A percentile compares a stretch with the other conserved stretches of the same genome.
Evolutionary conservation across 2,329 filamentous ascomycete species (phyloP).

Genomic region (Sporothrix mexicana): DNA sequence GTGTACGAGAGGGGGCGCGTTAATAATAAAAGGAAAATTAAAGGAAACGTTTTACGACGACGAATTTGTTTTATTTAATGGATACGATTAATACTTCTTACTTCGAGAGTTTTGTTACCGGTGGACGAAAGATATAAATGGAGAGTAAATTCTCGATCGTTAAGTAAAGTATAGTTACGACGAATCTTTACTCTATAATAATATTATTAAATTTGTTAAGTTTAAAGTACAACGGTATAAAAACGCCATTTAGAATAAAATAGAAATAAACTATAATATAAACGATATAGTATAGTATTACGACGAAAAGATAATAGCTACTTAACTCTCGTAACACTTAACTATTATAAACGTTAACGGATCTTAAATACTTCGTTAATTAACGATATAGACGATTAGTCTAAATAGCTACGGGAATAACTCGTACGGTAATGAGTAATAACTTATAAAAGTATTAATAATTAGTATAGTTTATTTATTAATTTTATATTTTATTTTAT

Average conservation of each 20-base stretch:
- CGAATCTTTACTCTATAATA: constrained; percentile 1
- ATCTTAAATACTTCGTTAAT: not conserved
- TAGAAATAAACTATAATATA: not conserved
- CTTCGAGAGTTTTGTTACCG: not conserved
- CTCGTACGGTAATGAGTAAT: not conserved
- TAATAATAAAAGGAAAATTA: too few relatives aligned
- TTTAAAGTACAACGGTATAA: not conserved
- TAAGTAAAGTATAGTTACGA: not conserved
- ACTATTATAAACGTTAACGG: not conserved
- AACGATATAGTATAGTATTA: not conserved
- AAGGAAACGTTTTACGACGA: not conserved
- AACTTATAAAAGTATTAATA: too few relatives aligned
- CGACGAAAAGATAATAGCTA: not conserved
- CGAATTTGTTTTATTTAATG: not conserved
- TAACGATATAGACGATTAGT: not conserved
- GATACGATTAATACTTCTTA: not conserved
- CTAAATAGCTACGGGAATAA: not conserved
- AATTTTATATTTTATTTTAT: too few relatives aligned
- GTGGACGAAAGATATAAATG: not conserved
- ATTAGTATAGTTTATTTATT: too few relatives aligned
- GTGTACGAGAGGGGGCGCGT: too few relatives aligned
- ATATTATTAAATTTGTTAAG: not conserved
- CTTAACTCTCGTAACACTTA: not conserved
- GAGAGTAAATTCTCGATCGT: not conserved
- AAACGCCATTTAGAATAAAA: not conserved